Evolutionary conservation across 495 filamentous ascomycete genomes (phyloP).

Genomic region (Trichoderma parareesei): DNA sequence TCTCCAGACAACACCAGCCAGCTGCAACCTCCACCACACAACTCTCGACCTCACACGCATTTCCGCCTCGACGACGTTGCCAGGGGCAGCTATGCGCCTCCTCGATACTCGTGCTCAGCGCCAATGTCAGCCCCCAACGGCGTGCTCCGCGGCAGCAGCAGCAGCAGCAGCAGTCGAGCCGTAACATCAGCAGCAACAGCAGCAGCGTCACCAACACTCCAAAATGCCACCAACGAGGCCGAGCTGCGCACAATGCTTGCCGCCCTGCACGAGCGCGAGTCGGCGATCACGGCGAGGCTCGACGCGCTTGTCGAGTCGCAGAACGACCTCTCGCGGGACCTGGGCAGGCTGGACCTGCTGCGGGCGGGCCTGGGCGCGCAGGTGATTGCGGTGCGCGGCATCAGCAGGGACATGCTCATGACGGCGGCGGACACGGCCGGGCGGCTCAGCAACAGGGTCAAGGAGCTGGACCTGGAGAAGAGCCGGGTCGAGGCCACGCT

Average conservation of each 20-base stretch:
- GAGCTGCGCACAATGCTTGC: constrained; percentile 72
- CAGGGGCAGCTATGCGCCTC: constrained; percentile 25
- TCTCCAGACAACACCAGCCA: background rate
- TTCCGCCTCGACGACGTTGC: background rate
- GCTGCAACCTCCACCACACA: background rate
- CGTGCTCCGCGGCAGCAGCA: constrained; percentile 19
- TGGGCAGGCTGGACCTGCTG: constrained; percentile 81
- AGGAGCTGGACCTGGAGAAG: constrained; percentile 81
- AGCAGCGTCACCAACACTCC: constrained; percentile 34
- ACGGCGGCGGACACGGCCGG: constrained; percentile 77
- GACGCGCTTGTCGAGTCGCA: constrained; percentile 68
- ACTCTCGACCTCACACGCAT: background rate
- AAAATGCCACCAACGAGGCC: constrained; percentile 60
- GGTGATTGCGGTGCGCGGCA: constrained; percentile 69
- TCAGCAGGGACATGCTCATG: constrained; percentile 83
- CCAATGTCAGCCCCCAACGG: constrained; percentile 35
- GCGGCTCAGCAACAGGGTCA: constrained; percentile 77
- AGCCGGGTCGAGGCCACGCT: constrained; percentile 81
- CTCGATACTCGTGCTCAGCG: constrained; percentile 18
- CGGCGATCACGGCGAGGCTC: constrained; percentile 64
- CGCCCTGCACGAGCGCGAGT: constrained; percentile 66
- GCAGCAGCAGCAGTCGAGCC: constrained; percentile 20
- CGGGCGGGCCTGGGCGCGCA: constrained; percentile 84
- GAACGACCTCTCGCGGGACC: constrained; percentile 71
- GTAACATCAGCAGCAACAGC: constrained; percentile 12